These are phyloP conservation scores for Podila minutissima DNA, from an alignment of 192 early-diverging fungal species.

Conservation along the genomic window DNA sequence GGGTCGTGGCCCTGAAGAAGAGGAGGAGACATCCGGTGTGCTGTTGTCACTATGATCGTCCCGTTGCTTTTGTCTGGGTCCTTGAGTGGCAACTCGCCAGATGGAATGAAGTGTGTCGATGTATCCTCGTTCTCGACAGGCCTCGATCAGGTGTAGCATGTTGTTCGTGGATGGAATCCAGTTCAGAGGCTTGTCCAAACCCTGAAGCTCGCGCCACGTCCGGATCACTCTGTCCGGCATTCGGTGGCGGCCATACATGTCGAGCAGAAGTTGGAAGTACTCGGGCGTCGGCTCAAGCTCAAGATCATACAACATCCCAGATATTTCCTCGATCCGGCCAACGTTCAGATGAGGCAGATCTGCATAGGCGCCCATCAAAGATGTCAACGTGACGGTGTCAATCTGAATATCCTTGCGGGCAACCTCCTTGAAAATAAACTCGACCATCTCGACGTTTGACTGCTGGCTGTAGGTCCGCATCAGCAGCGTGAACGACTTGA, in stretches of 20 bases:
- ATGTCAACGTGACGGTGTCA: slow-evolving; percentile 20
- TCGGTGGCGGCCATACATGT: slow-evolving; percentile 22
- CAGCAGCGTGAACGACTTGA: slow-evolving; percentile 29
- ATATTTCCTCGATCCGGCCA: slow-evolving; percentile 23
- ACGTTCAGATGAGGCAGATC: slow-evolving; percentile 21
- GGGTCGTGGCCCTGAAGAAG: neutral
- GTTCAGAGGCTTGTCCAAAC: slow-evolving; percentile 6
- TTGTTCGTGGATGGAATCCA: slow-evolving; percentile 29
- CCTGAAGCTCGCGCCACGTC: slow-evolving; percentile 19
- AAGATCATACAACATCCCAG: slow-evolving; percentile 8
- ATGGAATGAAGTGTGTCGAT: slow-evolving; percentile 28
- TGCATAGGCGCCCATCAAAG: slow-evolving; percentile 16
- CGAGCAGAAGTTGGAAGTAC: slow-evolving; percentile 25
- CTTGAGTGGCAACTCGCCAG: slow-evolving; percentile 22
- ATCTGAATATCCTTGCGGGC: slow-evolving; percentile 3
- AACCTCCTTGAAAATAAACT: slow-evolving; percentile 43
- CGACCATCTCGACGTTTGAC: slow-evolving; percentile 42
- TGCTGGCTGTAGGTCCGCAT: slow-evolving; percentile 31
- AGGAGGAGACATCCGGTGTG: neutral
- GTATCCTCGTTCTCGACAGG: slow-evolving; percentile 46
- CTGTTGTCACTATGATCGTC: neutral
- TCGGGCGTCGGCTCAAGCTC: slow-evolving; percentile 29
- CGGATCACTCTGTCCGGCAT: slow-evolving; percentile 40
- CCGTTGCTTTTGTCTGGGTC: neutral
- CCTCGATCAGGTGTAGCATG: slow-evolving; percentile 34